These are phyloP conservation scores for Lactarius psammicola DNA, from an alignment of 768 basidiomycete species.

Conservation along the genomic window DNA sequence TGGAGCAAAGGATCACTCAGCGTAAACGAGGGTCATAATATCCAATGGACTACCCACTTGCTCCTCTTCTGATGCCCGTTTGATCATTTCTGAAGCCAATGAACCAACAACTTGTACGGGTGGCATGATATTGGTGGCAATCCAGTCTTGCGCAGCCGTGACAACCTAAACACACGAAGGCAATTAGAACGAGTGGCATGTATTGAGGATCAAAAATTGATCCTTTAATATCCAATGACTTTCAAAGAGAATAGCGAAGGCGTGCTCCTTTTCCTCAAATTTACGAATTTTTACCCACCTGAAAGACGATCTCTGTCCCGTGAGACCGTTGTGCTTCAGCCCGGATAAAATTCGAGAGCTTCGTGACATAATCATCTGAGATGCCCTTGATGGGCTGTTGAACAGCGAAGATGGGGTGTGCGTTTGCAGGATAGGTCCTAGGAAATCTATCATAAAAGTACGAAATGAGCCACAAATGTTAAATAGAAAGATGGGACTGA, in stretches of 20 bases:
- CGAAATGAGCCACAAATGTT: constrained; percentile 11
- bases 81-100: constrained; percentile 75
- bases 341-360: constrained; percentile 58
- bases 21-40: constrained; percentile 1
- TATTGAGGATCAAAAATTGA: background rate
- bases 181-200: background rate
- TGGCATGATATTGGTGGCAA: constrained; percentile 54
- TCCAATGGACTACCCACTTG: constrained; percentile 42
- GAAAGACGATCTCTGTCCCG: constrained; percentile 77
- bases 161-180: constrained; percentile 49
- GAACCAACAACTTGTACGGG: constrained; percentile 63
- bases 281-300: constrained; percentile 45
- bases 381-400: constrained; percentile 65
- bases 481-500: constrained; percentile 37
- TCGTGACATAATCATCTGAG: constrained; percentile 52
- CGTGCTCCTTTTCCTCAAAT: background rate
- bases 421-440: constrained; percentile 76
- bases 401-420: constrained; percentile 64
- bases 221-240: background rate
- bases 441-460: constrained; percentile 53
- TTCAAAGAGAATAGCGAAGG: constrained; percentile 1
- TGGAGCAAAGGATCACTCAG: constrained; percentile 1
- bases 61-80: constrained; percentile 68
- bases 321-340: constrained; percentile 61
- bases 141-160: constrained; percentile 69